Evolutionary conservation across 225 moss, liverwort and hornwort genomes (phyloP), one percentile per base, ranked within the genome.

Genomic region (Ulota crispa): DNA sequence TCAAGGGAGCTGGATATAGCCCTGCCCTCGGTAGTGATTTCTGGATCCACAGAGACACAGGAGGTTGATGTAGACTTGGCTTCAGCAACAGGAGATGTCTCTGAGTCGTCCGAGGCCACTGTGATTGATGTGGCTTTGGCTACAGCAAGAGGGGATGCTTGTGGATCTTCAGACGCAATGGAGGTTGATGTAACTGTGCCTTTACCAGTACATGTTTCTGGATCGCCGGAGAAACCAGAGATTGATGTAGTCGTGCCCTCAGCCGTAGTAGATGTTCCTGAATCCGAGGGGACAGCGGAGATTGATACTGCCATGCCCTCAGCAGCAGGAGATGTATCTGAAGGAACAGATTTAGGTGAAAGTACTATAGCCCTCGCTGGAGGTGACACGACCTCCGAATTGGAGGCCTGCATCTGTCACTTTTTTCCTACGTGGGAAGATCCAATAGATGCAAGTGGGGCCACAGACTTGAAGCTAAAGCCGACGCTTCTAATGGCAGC

Each of bases 331-430:
- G 45, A 74, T 64, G 23, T 47, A 45, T 43, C 68, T 55, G 79
- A 76, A 61, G 60, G 61, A 67, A 18, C 59, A 53, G 70, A 52
- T 41, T 34, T 32, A 66, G 41, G 31, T 59, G 83, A 83, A n/a
- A 37, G 54, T 68, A 28, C 28, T 59, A 9, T 15, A 60, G 71
- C 31, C 60, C 63, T 79, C 70, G 53, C 41, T 75, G 67, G 47
- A 82, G 62, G 36, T 80, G 82, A 65, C 57, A 73, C 79, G 56
- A 56, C 45, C 78, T 71, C 82, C 75, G 77, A 79, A 43, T 64
- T 95, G 78, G 85, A 87, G 43, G 83, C 86, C 27, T 94, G 96
- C 78, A 79, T 93, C 65, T 59, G 36, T 26, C 87, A 92, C 67
- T 94, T 89, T 68, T 89, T 81, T 74, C 27, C 56, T 10, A 28